phyloP scores from a whole-genome alignment of 2,329 filamentous ascomycete species.

The Neoarthrinium moseri region DNA sequence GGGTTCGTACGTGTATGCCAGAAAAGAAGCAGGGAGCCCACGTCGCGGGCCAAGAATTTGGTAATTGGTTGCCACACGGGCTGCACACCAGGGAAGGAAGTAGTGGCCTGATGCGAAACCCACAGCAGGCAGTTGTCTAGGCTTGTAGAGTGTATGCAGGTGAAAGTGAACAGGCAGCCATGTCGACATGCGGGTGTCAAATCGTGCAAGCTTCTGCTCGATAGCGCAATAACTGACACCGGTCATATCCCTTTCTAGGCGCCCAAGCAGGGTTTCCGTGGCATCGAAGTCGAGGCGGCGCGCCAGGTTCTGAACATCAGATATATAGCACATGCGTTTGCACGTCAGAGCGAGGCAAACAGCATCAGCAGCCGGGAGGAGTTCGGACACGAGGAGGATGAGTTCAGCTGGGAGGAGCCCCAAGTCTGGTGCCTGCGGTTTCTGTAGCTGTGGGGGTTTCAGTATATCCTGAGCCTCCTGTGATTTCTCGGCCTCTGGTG shows the following conservation, averaged over 20 bases:
- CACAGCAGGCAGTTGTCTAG: not conserved
- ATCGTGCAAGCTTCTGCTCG: constrained; percentile 4
- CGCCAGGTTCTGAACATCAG: constrained; percentile 2
- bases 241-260: constrained; percentile 12
- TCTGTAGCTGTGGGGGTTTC: not conserved
- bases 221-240: constrained; percentile 10
- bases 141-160: not conserved
- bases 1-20: constrained; percentile 5
- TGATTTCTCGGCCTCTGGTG: not conserved
- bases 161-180: not conserved
- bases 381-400: constrained; percentile 11
- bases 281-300: constrained; percentile 9
- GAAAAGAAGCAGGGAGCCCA: constrained; percentile 11
- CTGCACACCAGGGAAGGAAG: constrained; percentile 9
- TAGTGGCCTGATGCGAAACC: constrained; percentile 1
- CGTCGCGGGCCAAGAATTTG: constrained; percentile 11
- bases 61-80: constrained; percentile 11
- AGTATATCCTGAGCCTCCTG: not conserved
- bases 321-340: constrained; percentile 10
- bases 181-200: not conserved
- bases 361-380: constrained; percentile 9
- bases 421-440: not conserved
- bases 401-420: constrained; percentile 7
- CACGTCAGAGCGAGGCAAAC: constrained; percentile 14
- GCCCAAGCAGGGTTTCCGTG: constrained; percentile 11